Percentiles rank a stretch among this genome's conserved stretches.
Conservation (phyloP, 306 rosid genomes). For the Sechiopsis laciniata region DNA sequence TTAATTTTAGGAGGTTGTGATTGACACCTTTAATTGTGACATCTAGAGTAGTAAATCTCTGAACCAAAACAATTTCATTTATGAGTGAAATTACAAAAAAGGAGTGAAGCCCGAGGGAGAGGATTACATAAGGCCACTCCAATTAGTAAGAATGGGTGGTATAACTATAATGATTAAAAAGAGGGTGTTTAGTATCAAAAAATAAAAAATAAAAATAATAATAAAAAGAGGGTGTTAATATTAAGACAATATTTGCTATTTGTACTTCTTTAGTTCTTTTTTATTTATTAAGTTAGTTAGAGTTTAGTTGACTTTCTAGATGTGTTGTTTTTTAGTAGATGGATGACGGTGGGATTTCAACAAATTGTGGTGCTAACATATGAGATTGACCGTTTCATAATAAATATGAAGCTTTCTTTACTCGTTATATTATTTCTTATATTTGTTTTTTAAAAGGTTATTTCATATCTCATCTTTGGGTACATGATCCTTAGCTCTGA, state of each 20-base stretch:
- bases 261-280: background rate
- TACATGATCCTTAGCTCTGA: background rate
- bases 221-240: too few relatives aligned
- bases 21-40: too few relatives aligned
- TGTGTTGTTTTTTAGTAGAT: background rate
- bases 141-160: too few relatives aligned
- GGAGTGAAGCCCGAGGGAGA: too few relatives aligned
- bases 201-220: too few relatives aligned
- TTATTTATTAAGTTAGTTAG: background rate
- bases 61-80: too few relatives aligned
- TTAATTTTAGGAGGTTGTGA: too few relatives aligned
- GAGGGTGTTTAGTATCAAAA: too few relatives aligned
- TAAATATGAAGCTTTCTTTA: constrained; percentile 1
- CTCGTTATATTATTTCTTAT: constrained; percentile 1
- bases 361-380: background rate
- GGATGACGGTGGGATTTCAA: constrained; percentile 1
- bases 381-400: background rate
- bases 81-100: too few relatives aligned
- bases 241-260: constrained; percentile 8
- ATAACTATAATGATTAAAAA: too few relatives aligned
- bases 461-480: background rate
- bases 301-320: constrained; percentile 5
- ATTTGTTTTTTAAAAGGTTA: background rate
- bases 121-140: too few relatives aligned
- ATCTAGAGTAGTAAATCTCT: too few relatives aligned